phyloP scores from a whole-genome alignment of 768 basidiomycete genomes.

The Chalciporus piperatus region DNA sequence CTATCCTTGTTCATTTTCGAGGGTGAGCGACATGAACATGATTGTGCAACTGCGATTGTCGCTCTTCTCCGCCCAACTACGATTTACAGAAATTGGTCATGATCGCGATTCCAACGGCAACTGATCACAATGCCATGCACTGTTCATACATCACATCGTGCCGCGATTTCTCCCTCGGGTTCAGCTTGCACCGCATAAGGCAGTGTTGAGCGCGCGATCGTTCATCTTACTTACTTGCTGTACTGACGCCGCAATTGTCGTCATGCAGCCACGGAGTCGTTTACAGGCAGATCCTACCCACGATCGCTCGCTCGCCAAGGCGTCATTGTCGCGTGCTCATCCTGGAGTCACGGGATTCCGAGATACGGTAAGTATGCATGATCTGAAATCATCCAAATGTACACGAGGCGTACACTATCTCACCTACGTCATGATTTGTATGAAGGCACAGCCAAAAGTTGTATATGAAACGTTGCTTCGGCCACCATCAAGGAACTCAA shows the following conservation, averaged over 20 bases:
- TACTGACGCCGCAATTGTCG: background rate
- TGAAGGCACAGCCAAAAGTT: too few relatives aligned
- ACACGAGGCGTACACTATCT: too few relatives aligned
- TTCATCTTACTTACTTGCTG: background rate
- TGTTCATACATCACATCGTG: background rate
- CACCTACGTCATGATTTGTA: too few relatives aligned
- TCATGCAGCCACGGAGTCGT: background rate
- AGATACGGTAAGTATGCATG: background rate
- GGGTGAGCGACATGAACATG: background rate
- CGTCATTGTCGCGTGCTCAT: too few relatives aligned
- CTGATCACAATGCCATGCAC: background rate
- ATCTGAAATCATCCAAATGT: too few relatives aligned
- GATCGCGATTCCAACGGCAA: background rate
- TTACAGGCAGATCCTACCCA: background rate
- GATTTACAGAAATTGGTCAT: background rate
- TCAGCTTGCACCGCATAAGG: background rate
- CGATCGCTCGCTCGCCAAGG: background rate
- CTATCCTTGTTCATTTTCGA: background rate
- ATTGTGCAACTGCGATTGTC: background rate
- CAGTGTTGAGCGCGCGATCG: background rate
- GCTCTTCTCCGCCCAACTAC: background rate
- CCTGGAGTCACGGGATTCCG: too few relatives aligned
- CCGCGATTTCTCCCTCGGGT: background rate
- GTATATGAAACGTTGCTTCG: background rate
- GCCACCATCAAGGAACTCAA: background rate